Evolutionary conservation across 257 asterid species (phyloP).

Genomic region (Thymus quinquecostatus): DNA sequence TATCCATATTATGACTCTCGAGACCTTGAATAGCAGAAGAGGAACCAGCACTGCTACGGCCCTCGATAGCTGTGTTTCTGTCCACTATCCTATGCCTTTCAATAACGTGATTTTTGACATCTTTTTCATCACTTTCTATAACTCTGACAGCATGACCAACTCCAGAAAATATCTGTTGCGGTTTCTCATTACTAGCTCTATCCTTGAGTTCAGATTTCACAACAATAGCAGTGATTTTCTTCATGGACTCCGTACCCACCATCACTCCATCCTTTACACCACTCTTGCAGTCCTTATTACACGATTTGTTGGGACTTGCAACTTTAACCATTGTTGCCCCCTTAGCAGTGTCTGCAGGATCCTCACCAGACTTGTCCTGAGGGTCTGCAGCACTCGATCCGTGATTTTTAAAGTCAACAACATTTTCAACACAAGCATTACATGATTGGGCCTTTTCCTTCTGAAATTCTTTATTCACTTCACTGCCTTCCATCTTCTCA

Average conservation of each 20-base stretch:
- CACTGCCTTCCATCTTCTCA: slow-evolving; percentile 40
- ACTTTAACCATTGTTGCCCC: slow-evolving; percentile 34
- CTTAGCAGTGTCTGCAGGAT: slow-evolving; percentile 34
- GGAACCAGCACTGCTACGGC: slow-evolving; percentile 20
- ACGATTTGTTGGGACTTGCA: slow-evolving; percentile 23
- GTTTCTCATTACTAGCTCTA: slow-evolving; percentile 31
- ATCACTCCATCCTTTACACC: slow-evolving; percentile 40
- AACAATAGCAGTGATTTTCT: slow-evolving; percentile 29
- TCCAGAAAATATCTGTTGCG: slow-evolving; percentile 32
- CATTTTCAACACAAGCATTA: slow-evolving; percentile 26
- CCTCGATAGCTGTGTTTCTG: slow-evolving; percentile 29
- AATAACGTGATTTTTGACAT: slow-evolving; percentile 4
- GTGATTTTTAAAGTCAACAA: slow-evolving; percentile 33
- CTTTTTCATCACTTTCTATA: slow-evolving; percentile 36
- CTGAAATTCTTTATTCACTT: slow-evolving; percentile 27
- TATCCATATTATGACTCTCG: slow-evolving; percentile 33
- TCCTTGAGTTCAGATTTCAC: slow-evolving; percentile 36
- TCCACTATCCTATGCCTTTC: slow-evolving; percentile 28
- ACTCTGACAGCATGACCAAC: slow-evolving; percentile 30
- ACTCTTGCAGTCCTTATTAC: slow-evolving; percentile 32
- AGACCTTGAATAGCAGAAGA: slow-evolving; percentile 31
- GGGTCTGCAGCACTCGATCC: slow-evolving; percentile 19
- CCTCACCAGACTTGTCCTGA: slow-evolving; percentile 36
- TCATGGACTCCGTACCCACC: slow-evolving; percentile 18
- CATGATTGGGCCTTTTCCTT: slow-evolving; percentile 35